Evolutionary conservation across 768 basidiomycete genomes (phyloP), one percentile per base, ranked within the genome.

Genomic region (Pisolithus orientalis): DNA sequence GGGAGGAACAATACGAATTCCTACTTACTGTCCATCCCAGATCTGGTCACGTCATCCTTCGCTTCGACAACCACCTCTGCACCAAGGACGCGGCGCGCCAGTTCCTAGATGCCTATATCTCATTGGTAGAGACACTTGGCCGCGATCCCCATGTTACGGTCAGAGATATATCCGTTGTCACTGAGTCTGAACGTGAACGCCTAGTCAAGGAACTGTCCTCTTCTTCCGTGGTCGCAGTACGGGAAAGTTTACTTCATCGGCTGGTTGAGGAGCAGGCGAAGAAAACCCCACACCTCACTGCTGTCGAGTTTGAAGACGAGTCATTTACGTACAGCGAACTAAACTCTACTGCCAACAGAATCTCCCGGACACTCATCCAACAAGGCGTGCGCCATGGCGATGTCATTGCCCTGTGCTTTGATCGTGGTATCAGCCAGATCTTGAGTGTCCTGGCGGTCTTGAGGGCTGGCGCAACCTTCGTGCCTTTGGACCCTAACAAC

Each of bases 301-400:
- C 65, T 13, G 17, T 66, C 25, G 65, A 67, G 43, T 66, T 67
- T 17, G 65, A 61, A 32, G 56, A 58, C 39, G 57, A 71, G 44
- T 55, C 61, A 0, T 39, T 72, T 34, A 68, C 70, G 0, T 72
- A 66, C 53, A 45, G 58, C 14, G 63, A 67, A 29, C 61, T 72
- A 13, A 70, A 71, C 25, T 32, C 53, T 6, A 59, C 54, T 39
- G 62, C 70, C 5, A 71, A 72, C 48, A 64, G 66, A 28, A 61
- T 72, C 17, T 70, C 70, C 0, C 57, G 53, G 24, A 62, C 57
- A 9, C 47, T 66, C 44, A 55, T 58, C 17, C 65, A 58, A 43
- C 54, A 65, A 10, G 65, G 65, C 28, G 63, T 66, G 0, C 45
- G 47, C 14, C 51, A 43, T 2, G 65, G 65, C 29, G 65, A 64